A percentile compares a stretch with the other conserved stretches of the same genome.
phyloP scores from a whole-genome alignment of 1,139 yeast species.

The Geotrichum siamense region DNA sequence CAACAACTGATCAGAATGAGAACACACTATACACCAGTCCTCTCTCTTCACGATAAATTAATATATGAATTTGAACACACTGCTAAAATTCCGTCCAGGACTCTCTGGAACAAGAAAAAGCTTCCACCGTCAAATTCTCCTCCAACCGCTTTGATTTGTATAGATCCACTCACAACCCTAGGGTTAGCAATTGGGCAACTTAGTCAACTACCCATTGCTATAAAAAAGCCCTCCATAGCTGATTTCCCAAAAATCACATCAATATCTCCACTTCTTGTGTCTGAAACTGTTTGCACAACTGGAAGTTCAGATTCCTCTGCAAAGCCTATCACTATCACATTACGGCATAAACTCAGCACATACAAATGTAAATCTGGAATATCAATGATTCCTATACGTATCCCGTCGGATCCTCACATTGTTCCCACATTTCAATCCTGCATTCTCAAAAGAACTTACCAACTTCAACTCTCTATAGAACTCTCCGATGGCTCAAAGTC shows the following conservation, averaged over 20 bases:
- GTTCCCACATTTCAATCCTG: slow-evolving; percentile 2
- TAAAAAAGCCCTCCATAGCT: neutral
- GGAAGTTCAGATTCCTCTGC: neutral
- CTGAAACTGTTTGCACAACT: neutral
- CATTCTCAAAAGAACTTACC: neutral
- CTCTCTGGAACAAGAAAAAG: neutral
- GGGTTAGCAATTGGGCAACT: slow-evolving; percentile 1
- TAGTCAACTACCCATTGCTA: neutral
- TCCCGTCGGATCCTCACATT: neutral
- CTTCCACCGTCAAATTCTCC: neutral
- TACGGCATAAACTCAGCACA: neutral
- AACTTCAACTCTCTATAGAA: neutral
- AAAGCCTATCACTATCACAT: neutral
- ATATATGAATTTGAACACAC: neutral
- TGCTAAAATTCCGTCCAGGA: neutral
- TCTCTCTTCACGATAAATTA: neutral
- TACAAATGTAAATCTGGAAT: neutral
- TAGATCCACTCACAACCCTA: neutral
- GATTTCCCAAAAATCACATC: neutral
- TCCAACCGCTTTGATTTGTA: neutral
- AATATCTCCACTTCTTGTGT: neutral
- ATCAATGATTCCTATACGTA: neutral
- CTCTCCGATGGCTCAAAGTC: neutral
- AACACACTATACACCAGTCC: neutral
- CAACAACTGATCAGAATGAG: neutral